Percentiles rank a stretch among this genome's conserved stretches.
Conservation (phyloP, 2,329 filamentous ascomycete genomes). For the Penicillium glabrum region DNA sequence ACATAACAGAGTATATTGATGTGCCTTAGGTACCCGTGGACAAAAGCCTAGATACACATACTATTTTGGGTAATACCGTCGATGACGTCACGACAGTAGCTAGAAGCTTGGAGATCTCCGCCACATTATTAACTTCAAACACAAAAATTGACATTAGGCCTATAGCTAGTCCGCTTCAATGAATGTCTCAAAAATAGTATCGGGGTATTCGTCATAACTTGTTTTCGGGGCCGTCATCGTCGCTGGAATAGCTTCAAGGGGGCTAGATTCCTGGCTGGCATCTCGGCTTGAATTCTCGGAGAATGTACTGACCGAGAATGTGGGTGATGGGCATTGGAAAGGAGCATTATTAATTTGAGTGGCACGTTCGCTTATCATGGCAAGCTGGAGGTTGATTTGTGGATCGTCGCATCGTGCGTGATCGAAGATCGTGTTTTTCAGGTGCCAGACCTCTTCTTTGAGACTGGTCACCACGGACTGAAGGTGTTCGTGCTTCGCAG, state of each 20-base stretch:
- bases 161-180: constrained; percentile 3
- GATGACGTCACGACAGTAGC: constrained; percentile 1
- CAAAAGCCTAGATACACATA: background rate
- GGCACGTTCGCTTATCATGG: constrained; percentile 14
- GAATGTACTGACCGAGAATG: constrained; percentile 10
- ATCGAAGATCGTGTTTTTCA: constrained; percentile 22
- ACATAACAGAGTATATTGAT: background rate
- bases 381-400: constrained; percentile 18
- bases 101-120: background rate
- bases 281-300: constrained; percentile 15
- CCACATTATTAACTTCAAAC: background rate
- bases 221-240: background rate
- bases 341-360: background rate
- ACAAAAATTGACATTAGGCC: background rate
- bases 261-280: background rate
- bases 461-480: constrained; percentile 14
- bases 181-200: constrained; percentile 11
- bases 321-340: constrained; percentile 5
- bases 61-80: background rate
- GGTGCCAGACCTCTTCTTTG: constrained; percentile 19
- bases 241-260: background rate
- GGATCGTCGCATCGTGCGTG: constrained; percentile 20
- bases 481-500: constrained; percentile 18
- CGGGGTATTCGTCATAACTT: background rate
- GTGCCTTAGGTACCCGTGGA: background rate